phyloP scores from a whole-genome alignment of 768 basidiomycete genomes.

The Collybia mongolica region DNA sequence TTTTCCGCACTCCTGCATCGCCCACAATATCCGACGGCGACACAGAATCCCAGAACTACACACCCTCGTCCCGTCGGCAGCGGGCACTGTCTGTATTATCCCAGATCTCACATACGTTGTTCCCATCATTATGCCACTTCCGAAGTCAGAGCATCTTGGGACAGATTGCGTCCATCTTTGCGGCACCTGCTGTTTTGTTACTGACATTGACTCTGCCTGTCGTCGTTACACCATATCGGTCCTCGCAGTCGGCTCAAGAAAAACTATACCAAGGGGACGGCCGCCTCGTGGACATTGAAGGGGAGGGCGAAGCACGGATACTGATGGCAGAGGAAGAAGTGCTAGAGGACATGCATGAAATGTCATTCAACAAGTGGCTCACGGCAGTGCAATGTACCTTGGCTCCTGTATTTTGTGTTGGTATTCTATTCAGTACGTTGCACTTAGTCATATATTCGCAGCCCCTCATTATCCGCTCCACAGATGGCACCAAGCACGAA shows the following conservation, averaged over 20 bases:
- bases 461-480: conserved; percentile 5
- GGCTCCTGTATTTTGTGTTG: conserved; percentile 76
- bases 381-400: conserved; percentile 81
- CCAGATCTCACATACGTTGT: conserved; percentile 61
- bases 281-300: conserved; percentile 68
- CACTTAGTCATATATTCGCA: neutral
- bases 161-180: conserved; percentile 73
- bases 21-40: conserved; percentile 37
- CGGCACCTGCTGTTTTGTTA: conserved; percentile 81
- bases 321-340: conserved; percentile 76
- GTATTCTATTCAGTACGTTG: conserved; percentile 74
- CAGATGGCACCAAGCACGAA: conserved; percentile 46
- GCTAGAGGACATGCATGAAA: conserved; percentile 64
- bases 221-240: conserved; percentile 62
- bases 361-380: conserved; percentile 77
- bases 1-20: conserved; percentile 57
- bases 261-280: conserved; percentile 38
- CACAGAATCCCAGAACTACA: conserved; percentile 42
- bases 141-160: conserved; percentile 65
- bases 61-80: conserved; percentile 40
- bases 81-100: conserved; percentile 34
- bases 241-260: conserved; percentile 31
- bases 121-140: conserved; percentile 83
- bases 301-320: conserved; percentile 67
- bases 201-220: conserved; percentile 92